Evolutionary conservation across 2,329 filamentous ascomycete genomes (phyloP), one percentile per base, ranked within the genome.

Genomic region (Triangularia setosa): DNA sequence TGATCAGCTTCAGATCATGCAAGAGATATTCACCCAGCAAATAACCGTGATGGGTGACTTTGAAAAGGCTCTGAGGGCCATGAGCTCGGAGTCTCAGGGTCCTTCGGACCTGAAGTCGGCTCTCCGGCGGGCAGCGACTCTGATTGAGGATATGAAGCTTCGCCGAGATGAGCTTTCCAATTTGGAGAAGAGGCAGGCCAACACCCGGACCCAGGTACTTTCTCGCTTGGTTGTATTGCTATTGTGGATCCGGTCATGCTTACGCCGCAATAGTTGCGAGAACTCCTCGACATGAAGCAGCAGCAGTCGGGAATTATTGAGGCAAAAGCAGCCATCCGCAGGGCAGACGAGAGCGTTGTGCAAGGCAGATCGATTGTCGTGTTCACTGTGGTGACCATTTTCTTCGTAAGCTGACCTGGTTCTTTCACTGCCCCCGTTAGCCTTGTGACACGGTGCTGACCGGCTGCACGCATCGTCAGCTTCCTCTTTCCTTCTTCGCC

Each of bases 401-500:
- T 77, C 62, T 76, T 77, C 59, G 73, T 74, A 66, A 65, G 73
- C 67, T 52, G 11, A 48, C n/a, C 12, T 23, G 7, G 18, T 1
- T 12, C 14, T 33, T 9, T 7, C 16, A 55, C 52, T 27, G 52
- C 52, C 52, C 25, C 52, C 40, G n/a, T 18, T 48, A 48, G 40
- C 40, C 40, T 48, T 21, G 40, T 48, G 40, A 48, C 40, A 48
- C 40, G 4, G 40, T 48, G 57, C 57, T 59, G 57, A 59, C 57
- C 24, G 25, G 24, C 57, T 59, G 16, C 18, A 12, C 27, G 14
- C 55, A 27, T 28, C n/a, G 6, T 25, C 35, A 77, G 75, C 70
- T 77, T 0, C 77, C 77, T 0, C 67, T 78, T 0, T 74, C 74
- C 0, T 79, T 78, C 68, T 69, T 77, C n/a, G 71, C 76, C 0